phyloP scores from a whole-genome alignment of 305 asterid genomes.

The Caryopteris hybrid region DNA sequence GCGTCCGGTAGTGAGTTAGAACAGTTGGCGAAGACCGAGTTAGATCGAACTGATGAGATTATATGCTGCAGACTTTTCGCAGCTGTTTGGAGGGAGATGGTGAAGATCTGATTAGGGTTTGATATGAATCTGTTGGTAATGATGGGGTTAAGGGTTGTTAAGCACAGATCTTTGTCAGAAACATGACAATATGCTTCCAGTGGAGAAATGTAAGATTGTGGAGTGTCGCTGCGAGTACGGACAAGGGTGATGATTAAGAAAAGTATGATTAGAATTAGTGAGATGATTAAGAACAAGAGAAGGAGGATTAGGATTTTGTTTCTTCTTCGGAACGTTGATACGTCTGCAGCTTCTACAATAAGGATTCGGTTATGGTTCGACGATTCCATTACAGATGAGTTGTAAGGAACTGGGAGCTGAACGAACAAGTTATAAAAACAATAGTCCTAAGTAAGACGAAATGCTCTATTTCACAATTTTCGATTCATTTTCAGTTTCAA shows the following conservation, averaged over 20 bases:
- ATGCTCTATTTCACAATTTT: too few relatives aligned
- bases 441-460: too few relatives aligned
- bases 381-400: background rate
- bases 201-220: background rate
- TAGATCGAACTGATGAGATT: background rate
- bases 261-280: background rate
- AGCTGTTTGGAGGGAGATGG: conserved; percentile 11
- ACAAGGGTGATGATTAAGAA: background rate
- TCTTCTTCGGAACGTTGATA: conserved; percentile 13
- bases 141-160: background rate
- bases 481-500: too few relatives aligned
- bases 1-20: background rate
- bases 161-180: background rate
- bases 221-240: background rate
- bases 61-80: background rate
- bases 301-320: conserved; percentile 16
- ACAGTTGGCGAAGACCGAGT: background rate
- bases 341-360: background rate
- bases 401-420: too few relatives aligned
- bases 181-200: background rate
- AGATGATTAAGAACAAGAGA: conserved; percentile 2
- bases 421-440: too few relatives aligned
- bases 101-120: conserved; percentile 7
- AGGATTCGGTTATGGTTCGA: background rate
- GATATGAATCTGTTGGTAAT: background rate